Conservation (phyloP, 2,329 filamentous ascomycete species). For the Fusarium virguliforme region DNA sequence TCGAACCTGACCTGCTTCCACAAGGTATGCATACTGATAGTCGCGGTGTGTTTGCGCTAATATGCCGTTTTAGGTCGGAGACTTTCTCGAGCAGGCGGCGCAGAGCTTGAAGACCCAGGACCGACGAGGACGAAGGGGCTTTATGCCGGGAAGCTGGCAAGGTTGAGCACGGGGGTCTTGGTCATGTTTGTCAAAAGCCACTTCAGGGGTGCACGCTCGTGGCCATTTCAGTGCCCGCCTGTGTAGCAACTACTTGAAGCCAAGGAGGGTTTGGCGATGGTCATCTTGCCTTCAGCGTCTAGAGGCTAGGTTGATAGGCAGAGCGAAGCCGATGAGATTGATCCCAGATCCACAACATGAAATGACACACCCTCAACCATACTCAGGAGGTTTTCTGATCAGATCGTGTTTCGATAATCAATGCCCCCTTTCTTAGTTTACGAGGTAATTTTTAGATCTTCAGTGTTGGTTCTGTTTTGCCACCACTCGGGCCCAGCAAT, state of each 20-base stretch:
- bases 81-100: conserved; percentile 13
- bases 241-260: too few relatives aligned
- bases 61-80: neutral
- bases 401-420: neutral
- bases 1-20: conserved; percentile 7
- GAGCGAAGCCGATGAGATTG: too few relatives aligned
- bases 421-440: neutral
- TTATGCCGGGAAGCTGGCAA: too few relatives aligned
- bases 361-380: neutral
- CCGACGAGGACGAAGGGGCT: too few relatives aligned
- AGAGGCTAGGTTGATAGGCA: too few relatives aligned
- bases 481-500: neutral
- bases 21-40: neutral
- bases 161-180: too few relatives aligned
- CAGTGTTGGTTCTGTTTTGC: neutral
- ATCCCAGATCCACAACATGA: neutral
- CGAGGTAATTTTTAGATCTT: neutral
- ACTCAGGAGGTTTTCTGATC: neutral
- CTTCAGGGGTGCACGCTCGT: too few relatives aligned
- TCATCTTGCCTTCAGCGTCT: too few relatives aligned
- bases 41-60: neutral
- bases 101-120: neutral
- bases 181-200: too few relatives aligned
- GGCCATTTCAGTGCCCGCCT: too few relatives aligned
- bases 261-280: too few relatives aligned